Evolutionary conservation across 495 filamentous ascomycete genomes (phyloP), one percentile per base, ranked within the genome.

Genomic region (Arthonia radiata): DNA sequence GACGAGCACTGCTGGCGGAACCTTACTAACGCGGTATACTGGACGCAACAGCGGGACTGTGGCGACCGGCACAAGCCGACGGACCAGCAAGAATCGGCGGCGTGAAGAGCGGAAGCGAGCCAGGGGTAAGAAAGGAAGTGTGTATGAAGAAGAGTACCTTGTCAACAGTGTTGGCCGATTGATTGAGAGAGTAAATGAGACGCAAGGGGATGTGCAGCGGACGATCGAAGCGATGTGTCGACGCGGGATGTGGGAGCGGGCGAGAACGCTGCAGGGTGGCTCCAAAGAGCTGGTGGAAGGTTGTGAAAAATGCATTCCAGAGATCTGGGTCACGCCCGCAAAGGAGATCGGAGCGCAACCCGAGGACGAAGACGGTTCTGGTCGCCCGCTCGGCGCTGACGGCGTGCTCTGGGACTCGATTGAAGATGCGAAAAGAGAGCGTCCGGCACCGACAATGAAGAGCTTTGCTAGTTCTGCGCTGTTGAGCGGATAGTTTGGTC

Each of bases 101-200:
- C 55, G 76, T 10, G 86, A 94, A 45, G 86, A 97, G 56, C 69
- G 90, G 39, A 97, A 97, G 64, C 62, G 80, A 4, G 86, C 86
- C 1, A 59, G 77, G 15, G 86, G 86, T 9, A 78, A 90, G 46
- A 92, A 93, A 56, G 86, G 86, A 10, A 91, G 71, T 23, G 72
- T 97, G 3, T 97, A 94, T 43, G 86, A 97, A 40, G 86, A 94
- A 44, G 86, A 93, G 48, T 94, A 97, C 44, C 57, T 97, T 7
- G 67, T 91, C 24, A 83, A 76, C 39, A 78, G 69, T 35, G 67
- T 92, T 18, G 57, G 71, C n/a, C 53, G 86, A 18, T 54, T 94
- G 21, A 64, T 90, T 13, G 79, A 91, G 41, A 57, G 82, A 12
- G 64, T 91, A n/a, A 79, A 81, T 41, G 49, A 50, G 5, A 53